Evolutionary conservation across 805 yeast species (phyloP), one percentile per base, ranked within the genome.

Genomic region (Yamadazyma sp.): DNA sequence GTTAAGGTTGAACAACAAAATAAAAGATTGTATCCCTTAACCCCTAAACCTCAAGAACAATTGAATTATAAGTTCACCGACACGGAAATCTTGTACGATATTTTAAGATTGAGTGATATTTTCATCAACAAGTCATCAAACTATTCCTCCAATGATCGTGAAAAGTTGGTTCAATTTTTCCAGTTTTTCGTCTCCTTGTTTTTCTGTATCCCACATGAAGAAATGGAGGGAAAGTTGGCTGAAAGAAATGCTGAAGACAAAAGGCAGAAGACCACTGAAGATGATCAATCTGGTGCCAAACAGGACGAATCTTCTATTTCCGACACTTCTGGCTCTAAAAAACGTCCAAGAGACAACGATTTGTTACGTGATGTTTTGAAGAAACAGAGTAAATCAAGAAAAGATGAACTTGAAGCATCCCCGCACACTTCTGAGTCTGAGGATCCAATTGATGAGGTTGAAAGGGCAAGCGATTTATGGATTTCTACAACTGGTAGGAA

Each of bases 1-100:
- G 84, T 90, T 28, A 89, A 90, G 62, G 84, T 86, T 28, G 99
- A 91, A 54, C 96, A 88, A 59, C 76, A 75, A n/a, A 85, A 83
- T 51, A 90, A 88, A 62, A 75, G 95, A 54, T 67, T 86, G 42
- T 89, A 85, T 52, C 95, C 95, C 25, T 71, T 87, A 51, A 80
- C 90, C 35, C 95, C 96, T 3, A 79, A 78, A 48, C 91, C 96
- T n/a, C 84, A 83, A 56, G 80, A 81, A 39, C 82, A 77, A 49
- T 67, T 86, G 44, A 73, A 74, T 39, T 87, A 78, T 54, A 66
- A 64, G 18, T 78, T 89, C 47, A 60, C 67, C 7, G 96, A 91
- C 54, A 57, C 67, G 36, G 82, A 75, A 8, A 76, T 91, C 9
- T 67, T 93, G 32, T 72, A 71, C 54, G 99, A 93, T 62, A 77